Evolutionary conservation across 495 filamentous ascomycete genomes (phyloP), one percentile per base, ranked within the genome.

Genomic region (Neurospora tetraspora): DNA sequence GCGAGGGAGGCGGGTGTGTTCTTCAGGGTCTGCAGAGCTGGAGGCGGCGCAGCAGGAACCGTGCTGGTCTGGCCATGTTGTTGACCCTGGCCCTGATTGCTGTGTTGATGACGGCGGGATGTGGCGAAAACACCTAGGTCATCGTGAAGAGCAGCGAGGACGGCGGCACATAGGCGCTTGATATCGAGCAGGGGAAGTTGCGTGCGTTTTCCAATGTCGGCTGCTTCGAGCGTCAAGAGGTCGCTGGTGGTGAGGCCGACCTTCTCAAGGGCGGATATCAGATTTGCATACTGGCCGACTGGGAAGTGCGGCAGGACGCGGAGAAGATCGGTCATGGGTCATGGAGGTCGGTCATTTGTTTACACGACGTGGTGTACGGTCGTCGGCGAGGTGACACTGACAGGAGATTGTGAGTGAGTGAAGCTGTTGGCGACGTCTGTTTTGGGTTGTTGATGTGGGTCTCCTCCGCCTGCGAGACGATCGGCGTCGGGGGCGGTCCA

Each of bases 171-270:
- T 36, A 98, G 85, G 39, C 91, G 87, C 76, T 88, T 90, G 74
- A 97, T 85, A 74, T 97, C 92, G 38, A 91, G 87, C 8, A 94
- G 83, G 4, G 94, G 93, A 7, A 96, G 86, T 74, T 93, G 91
- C 38, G 93, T 94, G 78, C 93, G 90, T 82, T 92, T 95, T 69
- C 93, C 93, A 77, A 99, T 88, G 76, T 97, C 93, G 70, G 91
- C 85, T 9, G 89, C 85, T 80, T 97, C 91, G 75, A 96, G 89
- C 2, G 92, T 92, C 76, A 99, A 86, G 42, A 99, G 89, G 78
- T 99, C 96, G 74, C 89, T 90, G 34, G 90, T 92, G 7, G 91
- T 93, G 78, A 98, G 84, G 38, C 84, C 80, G 78, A 88, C 85
- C 78, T 88, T 88, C 80, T 98, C 94, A 42, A 98, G 85, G 2